Conservation (phyloP, 148 eudicot genomes). For the Silene conica region DNA sequence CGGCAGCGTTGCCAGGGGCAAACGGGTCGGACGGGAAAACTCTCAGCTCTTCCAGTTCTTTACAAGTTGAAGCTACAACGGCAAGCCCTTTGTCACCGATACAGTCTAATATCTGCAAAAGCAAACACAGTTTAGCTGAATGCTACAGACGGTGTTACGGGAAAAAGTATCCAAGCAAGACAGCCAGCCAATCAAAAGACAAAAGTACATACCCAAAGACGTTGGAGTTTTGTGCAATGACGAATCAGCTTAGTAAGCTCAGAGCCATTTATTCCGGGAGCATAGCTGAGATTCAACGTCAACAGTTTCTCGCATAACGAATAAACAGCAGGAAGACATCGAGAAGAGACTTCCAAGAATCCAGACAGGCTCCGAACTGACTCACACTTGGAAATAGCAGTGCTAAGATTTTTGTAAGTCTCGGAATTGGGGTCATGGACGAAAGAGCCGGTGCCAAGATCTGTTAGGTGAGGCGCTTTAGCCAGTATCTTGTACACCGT, state of each 20-base stretch:
- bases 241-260: conserved; percentile 64
- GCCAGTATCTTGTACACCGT: conserved; percentile 51
- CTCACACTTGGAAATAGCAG: conserved; percentile 43
- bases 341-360: conserved; percentile 55
- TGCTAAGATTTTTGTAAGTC: conserved; percentile 36
- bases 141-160: background rate
- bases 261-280: conserved; percentile 50
- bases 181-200: background rate
- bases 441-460: conserved; percentile 70
- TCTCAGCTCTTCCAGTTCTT: conserved; percentile 74
- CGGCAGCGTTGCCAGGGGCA: conserved; percentile 46
- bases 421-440: conserved; percentile 57
- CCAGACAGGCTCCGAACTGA: conserved; percentile 72
- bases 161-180: background rate
- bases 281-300: conserved; percentile 72
- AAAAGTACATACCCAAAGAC: conserved; percentile 54
- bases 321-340: conserved; percentile 61
- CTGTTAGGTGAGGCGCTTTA: conserved; percentile 62
- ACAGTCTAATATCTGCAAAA: conserved; percentile 57
- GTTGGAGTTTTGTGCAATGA: conserved; percentile 63
- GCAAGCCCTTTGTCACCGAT: conserved; percentile 70
- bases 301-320: conserved; percentile 58
- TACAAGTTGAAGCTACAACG: conserved; percentile 63
- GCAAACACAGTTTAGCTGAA: background rate
- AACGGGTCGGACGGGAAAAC: conserved; percentile 70